A percentile compares a stretch with the other conserved stretches of the same genome.
phyloP scores from a whole-genome alignment of 2,329 filamentous ascomycete genomes.

The Fusarium tupiense region DNA sequence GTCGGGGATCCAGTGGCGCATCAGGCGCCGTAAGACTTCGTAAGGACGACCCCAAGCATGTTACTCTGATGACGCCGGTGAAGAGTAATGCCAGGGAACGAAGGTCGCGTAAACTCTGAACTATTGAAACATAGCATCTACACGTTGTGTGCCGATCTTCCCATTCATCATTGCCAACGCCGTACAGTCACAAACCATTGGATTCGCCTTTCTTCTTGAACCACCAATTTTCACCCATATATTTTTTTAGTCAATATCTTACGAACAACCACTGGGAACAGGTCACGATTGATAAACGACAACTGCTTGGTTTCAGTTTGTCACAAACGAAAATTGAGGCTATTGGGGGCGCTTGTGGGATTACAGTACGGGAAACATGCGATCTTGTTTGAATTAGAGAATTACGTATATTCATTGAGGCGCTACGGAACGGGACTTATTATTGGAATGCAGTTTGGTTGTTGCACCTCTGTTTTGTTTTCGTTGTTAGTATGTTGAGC shows the following conservation, averaged over 20 bases:
- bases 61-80: constrained; percentile 64
- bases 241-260: constrained; percentile 44
- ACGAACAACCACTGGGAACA: constrained; percentile 28
- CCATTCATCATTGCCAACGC: constrained; percentile 5
- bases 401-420: constrained; percentile 31
- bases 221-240: constrained; percentile 43
- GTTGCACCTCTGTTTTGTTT: not conserved
- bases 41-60: constrained; percentile 65
- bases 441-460: constrained; percentile 16
- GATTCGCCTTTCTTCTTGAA: constrained; percentile 44
- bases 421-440: constrained; percentile 23
- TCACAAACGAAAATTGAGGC: constrained; percentile 24
- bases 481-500: constrained; percentile 5
- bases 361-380: constrained; percentile 16
- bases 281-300: constrained; percentile 27
- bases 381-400: constrained; percentile 37
- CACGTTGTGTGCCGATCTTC: constrained; percentile 7
- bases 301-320: constrained; percentile 35
- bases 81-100: constrained; percentile 52
- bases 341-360: constrained; percentile 24
- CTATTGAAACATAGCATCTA: not conserved
- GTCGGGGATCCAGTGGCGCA: constrained; percentile 56
- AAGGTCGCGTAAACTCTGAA: constrained; percentile 44
- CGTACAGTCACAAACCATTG: constrained; percentile 32
- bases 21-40: constrained; percentile 59